Percentiles rank a stretch among this genome's conserved stretches.
phyloP scores from a whole-genome alignment of 2,329 filamentous ascomycete species.

The Beauveria brongniartii region DNA sequence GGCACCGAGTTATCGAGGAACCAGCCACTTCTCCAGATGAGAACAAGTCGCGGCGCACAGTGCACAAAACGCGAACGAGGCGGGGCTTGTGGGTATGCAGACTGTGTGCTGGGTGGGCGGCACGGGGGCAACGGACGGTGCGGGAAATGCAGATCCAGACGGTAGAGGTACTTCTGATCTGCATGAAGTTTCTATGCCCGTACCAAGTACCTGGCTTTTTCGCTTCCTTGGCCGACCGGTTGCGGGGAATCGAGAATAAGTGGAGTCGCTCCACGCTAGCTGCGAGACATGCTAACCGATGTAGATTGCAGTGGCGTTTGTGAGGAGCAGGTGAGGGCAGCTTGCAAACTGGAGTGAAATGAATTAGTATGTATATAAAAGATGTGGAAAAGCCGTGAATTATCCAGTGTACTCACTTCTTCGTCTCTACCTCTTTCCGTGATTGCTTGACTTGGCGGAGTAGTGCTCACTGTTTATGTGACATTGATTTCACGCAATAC shows the following conservation, averaged over 20 bases:
- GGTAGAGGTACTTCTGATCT: background rate
- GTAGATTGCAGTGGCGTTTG: background rate
- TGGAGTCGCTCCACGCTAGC: background rate
- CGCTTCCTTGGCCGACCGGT: background rate
- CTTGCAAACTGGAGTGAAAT: background rate
- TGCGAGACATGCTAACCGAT: constrained; percentile 1
- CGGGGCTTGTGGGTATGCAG: background rate
- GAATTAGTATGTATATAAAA: background rate
- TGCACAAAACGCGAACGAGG: background rate
- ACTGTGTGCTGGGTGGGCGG: background rate
- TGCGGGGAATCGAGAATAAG: constrained; percentile 7
- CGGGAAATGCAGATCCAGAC: constrained; percentile 9
- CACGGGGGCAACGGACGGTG: background rate
- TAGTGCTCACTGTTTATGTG: no score
- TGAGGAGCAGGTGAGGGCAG: background rate
- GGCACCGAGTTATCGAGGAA: background rate
- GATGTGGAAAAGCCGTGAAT: no score
- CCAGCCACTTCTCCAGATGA: background rate
- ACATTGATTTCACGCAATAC: no score
- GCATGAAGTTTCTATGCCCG: background rate
- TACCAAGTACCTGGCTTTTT: background rate
- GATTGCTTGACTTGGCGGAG: no score
- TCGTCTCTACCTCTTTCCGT: no score
- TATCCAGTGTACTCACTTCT: no score
- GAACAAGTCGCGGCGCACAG: constrained; percentile 1